phyloP scores from a whole-genome alignment of 2,329 filamentous ascomycete species.

The Clonostachys chloroleuca region DNA sequence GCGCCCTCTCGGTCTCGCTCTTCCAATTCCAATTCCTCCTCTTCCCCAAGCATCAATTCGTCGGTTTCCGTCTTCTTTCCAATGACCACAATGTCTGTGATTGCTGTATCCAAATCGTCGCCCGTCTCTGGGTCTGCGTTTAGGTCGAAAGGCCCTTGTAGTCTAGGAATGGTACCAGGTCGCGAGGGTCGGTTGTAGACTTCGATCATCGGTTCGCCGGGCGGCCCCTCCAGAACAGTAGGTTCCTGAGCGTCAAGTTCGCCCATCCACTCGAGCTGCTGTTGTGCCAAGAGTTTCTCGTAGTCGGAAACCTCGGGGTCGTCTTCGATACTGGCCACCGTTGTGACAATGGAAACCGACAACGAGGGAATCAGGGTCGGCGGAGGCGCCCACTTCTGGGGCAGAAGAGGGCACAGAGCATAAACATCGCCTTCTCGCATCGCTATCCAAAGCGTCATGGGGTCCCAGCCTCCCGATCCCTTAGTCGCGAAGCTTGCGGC shows the following conservation, averaged over 20 bases:
- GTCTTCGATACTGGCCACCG: conserved; percentile 58
- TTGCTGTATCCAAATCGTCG: conserved; percentile 49
- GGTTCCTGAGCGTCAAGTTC: conserved; percentile 62
- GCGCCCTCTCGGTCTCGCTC: conserved; percentile 42
- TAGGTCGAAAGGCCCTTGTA: conserved; percentile 60
- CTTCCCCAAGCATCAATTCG: conserved; percentile 60
- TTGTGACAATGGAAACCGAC: conserved; percentile 76
- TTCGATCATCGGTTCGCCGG: conserved; percentile 44
- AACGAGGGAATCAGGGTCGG: conserved; percentile 76
- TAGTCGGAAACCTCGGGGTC: conserved; percentile 47
- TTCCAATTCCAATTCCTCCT: conserved; percentile 55
- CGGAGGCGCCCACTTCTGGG: conserved; percentile 78
- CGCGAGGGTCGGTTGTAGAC: conserved; percentile 53
- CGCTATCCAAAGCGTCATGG: conserved; percentile 96
- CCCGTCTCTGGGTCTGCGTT: conserved; percentile 50
- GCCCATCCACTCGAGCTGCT: conserved; percentile 65
- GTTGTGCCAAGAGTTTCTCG: conserved; percentile 54
- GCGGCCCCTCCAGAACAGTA: conserved; percentile 41
- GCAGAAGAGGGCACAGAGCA: conserved; percentile 84
- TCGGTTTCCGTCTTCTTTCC: conserved; percentile 57
- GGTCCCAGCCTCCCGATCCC: conserved; percentile 78
- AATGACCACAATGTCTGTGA: conserved; percentile 60
- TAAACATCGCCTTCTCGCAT: conserved; percentile 94
- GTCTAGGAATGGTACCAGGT: conserved; percentile 52
- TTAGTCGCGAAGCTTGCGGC: conserved; percentile 73